A percentile compares a stretch with the other conserved stretches of the same genome.
phyloP scores from a whole-genome alignment of 306 rosid species.

The Sicyos baderoa region DNA sequence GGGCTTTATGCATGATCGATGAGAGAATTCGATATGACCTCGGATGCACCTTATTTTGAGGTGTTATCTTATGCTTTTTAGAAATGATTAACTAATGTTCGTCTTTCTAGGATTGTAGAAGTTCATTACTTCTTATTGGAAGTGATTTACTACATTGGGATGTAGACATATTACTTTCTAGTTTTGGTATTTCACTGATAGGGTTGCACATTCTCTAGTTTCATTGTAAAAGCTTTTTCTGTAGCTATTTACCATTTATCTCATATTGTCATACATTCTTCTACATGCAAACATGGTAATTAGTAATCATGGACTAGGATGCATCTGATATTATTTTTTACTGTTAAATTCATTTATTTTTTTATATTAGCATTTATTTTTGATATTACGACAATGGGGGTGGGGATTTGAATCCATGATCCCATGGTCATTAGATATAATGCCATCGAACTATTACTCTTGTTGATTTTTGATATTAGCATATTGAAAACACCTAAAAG shows the following conservation, averaged over 20 bases:
- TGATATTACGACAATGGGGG: no score
- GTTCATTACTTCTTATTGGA: background rate
- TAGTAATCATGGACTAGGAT: background rate
- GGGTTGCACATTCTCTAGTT: background rate
- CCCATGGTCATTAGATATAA: no score
- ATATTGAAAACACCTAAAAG: background rate
- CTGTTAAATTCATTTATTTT: no score
- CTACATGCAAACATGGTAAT: conserved; percentile 1
- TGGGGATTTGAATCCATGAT: no score
- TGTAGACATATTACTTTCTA: background rate
- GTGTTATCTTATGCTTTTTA: background rate
- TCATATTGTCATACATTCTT: background rate
- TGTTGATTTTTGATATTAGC: background rate
- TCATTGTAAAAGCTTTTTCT: background rate
- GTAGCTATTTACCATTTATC: background rate
- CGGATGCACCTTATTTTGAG: background rate
- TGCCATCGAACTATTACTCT: no score
- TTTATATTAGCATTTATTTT: no score
- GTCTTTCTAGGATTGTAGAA: background rate
- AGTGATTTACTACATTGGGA: background rate
- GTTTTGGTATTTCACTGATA: background rate
- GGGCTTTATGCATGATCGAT: background rate
- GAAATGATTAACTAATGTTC: background rate
- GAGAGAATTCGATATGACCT: background rate
- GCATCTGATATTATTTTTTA: background rate